phyloP scores from a whole-genome alignment of 495 filamentous ascomycete genomes.

The Aspergillus hancockii region DNA sequence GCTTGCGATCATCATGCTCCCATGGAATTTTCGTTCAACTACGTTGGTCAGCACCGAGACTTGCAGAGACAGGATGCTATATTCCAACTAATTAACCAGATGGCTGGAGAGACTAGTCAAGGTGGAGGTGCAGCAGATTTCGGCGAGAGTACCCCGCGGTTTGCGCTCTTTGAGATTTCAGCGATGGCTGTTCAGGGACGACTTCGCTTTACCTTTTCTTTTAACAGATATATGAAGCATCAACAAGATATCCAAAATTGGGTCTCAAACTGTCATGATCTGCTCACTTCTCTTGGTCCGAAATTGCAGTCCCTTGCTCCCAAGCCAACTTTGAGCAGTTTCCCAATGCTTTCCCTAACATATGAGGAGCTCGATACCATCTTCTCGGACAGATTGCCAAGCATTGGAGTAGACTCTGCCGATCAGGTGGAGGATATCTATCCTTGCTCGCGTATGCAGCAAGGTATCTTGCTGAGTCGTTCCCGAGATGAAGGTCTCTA shows the following conservation, averaged over 20 bases:
- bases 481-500: slow-evolving; percentile 58
- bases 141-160: slow-evolving; percentile 53
- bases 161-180: slow-evolving; percentile 67
- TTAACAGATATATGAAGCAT: slow-evolving; percentile 60
- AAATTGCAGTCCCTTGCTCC: slow-evolving; percentile 49
- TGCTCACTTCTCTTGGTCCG: slow-evolving; percentile 52
- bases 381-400: slow-evolving; percentile 41
- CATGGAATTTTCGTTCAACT: slow-evolving; percentile 72
- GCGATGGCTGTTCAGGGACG: slow-evolving; percentile 59
- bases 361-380: slow-evolving; percentile 57
- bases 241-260: slow-evolving; percentile 57
- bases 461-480: slow-evolving; percentile 64
- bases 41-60: slow-evolving; percentile 64
- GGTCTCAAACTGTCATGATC: slow-evolving; percentile 59
- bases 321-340: slow-evolving; percentile 59
- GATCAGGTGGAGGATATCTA: slow-evolving; percentile 62
- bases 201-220: slow-evolving; percentile 65
- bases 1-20: slow-evolving; percentile 50
- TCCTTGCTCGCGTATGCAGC: slow-evolving; percentile 67
- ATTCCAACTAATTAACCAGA: slow-evolving; percentile 56
- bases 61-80: slow-evolving; percentile 62
- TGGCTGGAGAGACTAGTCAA: slow-evolving; percentile 47
- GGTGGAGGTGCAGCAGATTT: slow-evolving; percentile 60
- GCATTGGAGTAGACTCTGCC: slow-evolving; percentile 45
- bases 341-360: slow-evolving; percentile 62